These are phyloP conservation scores for Mycena latifolia DNA, from an alignment of 768 basidiomycete species.

Conservation along the genomic window DNA sequence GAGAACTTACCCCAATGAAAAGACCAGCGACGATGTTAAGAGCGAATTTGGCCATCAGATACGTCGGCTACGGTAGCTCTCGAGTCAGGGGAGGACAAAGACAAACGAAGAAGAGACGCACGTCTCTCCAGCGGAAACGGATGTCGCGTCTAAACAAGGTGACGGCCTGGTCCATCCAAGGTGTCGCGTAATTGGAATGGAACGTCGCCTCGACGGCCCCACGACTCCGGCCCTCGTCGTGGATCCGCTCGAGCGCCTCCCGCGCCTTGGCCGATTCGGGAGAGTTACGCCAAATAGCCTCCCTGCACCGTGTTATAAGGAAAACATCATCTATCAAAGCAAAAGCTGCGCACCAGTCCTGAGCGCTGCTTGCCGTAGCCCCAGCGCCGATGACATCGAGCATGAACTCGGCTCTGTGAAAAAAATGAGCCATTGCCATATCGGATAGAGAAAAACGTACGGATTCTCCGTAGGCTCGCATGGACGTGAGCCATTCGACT, in stretches of 20 bases:
- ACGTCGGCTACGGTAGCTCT: conserved; percentile 53
- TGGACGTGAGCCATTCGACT: conserved; percentile 71
- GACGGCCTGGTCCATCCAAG: conserved; percentile 63
- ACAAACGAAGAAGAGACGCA: conserved; percentile 4
- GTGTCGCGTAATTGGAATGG: conserved; percentile 62
- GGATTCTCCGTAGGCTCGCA: conserved; percentile 82
- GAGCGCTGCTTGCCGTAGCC: conserved; percentile 64
- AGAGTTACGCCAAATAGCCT: conserved; percentile 68
- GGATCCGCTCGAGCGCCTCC: conserved; percentile 59
- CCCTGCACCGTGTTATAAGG: conserved; percentile 28
- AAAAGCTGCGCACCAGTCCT: conserved; percentile 62
- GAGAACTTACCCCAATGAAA: conserved; percentile 55
- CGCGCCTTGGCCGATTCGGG: conserved; percentile 54
- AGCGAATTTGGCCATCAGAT: conserved; percentile 69
- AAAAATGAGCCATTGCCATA: background rate
- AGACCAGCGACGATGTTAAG: conserved; percentile 67
- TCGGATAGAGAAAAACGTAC: conserved; percentile 51
- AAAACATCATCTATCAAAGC: background rate
- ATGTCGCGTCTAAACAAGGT: conserved; percentile 60
- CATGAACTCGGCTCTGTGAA: conserved; percentile 68
- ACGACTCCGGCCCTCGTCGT: conserved; percentile 59
- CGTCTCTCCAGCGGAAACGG: conserved; percentile 63
- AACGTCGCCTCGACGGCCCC: conserved; percentile 52
- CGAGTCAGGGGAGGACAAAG: background rate
- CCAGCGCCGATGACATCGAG: conserved; percentile 84